Base-by-base conservation (phyloP, 371 early-diverging fungal genomes). In the Paramicrosporidium saccamoebae region DNA sequence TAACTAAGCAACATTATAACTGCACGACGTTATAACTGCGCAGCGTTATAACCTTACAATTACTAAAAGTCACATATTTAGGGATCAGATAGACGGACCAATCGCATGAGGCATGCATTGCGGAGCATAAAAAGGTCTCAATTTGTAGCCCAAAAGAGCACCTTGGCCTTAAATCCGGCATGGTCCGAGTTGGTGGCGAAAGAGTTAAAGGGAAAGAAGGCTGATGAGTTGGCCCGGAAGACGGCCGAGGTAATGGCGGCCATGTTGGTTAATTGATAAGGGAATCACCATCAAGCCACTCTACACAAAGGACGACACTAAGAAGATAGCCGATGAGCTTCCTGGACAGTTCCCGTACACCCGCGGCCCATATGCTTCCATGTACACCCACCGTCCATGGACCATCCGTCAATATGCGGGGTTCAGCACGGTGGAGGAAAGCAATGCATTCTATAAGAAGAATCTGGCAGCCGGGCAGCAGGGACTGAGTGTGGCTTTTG, bases 351-450 rank as follows among this genome's bases (percentile, higher is more conserved):
- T 55, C 31, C 75, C 75, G 6, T 74, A 50, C 39, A 74, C 75
- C 4, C 48, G 75, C 27, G 74, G 72, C 3, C 73, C 73, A 0
- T 69, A 72, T 25, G 73, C 75, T 0, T 63, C 72, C 24, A 74
- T 74, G 75, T 74, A 74, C 50, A 74, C 75, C 0, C 35, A 53
- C 27, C 41, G 72, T 9, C 73, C 75, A 3, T 73, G 74, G 71
- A 71, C 74, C 3, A 48, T 71, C 34, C 52, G 72, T 3, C 67
- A 63, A 56, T 74, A 74, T 33, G 75, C 75, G 6, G 75, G 75
- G 12, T 74, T 74, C 52, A 58, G 58, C 41, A 74, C 75, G 0
- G 75, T 72, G 9, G 73, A 74, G 34, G 69, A 74, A 32, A 57
- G 58, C 26, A 74, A 74, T 43, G 48, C 42, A 14, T 74, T 74